phyloP scores from a whole-genome alignment of 345 rosid species.

The Acer negundo region DNA sequence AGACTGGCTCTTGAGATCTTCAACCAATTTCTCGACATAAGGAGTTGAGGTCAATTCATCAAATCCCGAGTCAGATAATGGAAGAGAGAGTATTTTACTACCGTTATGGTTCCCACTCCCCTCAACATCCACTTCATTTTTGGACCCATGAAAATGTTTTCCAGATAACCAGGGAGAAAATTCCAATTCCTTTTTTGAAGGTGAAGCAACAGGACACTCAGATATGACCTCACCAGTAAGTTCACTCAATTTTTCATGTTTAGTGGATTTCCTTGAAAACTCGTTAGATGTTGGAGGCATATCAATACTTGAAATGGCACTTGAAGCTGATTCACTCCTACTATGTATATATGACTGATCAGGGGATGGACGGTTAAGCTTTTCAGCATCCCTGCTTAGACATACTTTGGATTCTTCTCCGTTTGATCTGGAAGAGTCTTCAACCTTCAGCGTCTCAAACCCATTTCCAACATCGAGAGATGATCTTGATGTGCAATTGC shows the following conservation, averaged over 20 bases:
- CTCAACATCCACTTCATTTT: slow-evolving; percentile 34
- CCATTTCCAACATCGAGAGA: slow-evolving; percentile 58
- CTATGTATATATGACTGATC: slow-evolving; percentile 70
- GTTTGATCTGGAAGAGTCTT: slow-evolving; percentile 44
- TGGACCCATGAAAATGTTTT: slow-evolving; percentile 33
- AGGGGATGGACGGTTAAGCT: slow-evolving; percentile 46
- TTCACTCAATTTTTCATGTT: slow-evolving; percentile 30
- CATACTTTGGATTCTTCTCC: slow-evolving; percentile 40
- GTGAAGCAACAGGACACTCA: slow-evolving; percentile 27
- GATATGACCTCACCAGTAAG: slow-evolving; percentile 38
- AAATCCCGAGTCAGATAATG: slow-evolving; percentile 36
- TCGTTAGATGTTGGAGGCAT: slow-evolving; percentile 48
- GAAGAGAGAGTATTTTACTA: slow-evolving; percentile 29
- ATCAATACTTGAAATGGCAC: slow-evolving; percentile 69
- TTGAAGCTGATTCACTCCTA: slow-evolving; percentile 78
- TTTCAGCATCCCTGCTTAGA: slow-evolving; percentile 49
- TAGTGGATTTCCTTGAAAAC: slow-evolving; percentile 24
- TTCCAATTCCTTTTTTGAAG: slow-evolving; percentile 41
- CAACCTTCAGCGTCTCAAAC: slow-evolving; percentile 60
- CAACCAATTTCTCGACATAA: slow-evolving; percentile 56
- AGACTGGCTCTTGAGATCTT: slow-evolving; percentile 64
- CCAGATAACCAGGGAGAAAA: slow-evolving; percentile 42
- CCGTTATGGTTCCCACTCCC: slow-evolving; percentile 34
- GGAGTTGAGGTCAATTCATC: slow-evolving; percentile 50
- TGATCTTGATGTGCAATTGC: slow-evolving; percentile 65